Evolutionary conservation across 306 rosid species (phyloP).

Genomic region (Lagenaria siceraria): DNA sequence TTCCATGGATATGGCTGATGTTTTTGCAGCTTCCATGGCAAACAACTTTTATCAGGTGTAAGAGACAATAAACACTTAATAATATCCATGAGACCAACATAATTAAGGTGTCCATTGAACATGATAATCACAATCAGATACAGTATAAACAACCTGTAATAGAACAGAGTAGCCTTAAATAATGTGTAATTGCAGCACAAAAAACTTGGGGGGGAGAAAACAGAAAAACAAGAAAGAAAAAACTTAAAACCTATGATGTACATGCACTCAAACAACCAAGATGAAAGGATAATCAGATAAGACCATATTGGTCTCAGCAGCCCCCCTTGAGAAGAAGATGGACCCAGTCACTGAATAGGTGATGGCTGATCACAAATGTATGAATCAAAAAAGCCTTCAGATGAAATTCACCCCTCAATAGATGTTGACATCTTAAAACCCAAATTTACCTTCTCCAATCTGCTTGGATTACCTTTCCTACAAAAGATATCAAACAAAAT

Average conservation of each 20-base stretch:
- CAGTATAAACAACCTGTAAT: slow-evolving; percentile 7
- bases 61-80: not conserved
- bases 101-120: slow-evolving; percentile 7
- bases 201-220: not conserved
- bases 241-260: slow-evolving; percentile 63
- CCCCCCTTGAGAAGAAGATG: slow-evolving; percentile 22
- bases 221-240: not conserved
- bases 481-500: slow-evolving; percentile 14
- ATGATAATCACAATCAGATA: slow-evolving; percentile 8
- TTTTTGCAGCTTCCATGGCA: not conserved
- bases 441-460: slow-evolving; percentile 77
- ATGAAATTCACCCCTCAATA: slow-evolving; percentile 21
- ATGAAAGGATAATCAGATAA: slow-evolving; percentile 39
- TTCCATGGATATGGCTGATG: not conserved
- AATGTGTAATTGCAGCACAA: slow-evolving; percentile 2
- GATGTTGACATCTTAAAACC: slow-evolving; percentile 22
- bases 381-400: slow-evolving; percentile 20
- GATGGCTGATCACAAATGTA: slow-evolving; percentile 28
- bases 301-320: slow-evolving; percentile 27
- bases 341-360: slow-evolving; percentile 20
- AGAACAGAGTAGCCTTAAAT: not conserved
- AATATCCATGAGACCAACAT: not conserved
- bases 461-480: slow-evolving; percentile 73
- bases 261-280: slow-evolving; percentile 72
- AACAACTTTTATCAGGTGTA: not conserved